Evolutionary conservation across 768 basidiomycete genomes (phyloP).

Genomic region (Rhodotorula toruloides): DNA sequence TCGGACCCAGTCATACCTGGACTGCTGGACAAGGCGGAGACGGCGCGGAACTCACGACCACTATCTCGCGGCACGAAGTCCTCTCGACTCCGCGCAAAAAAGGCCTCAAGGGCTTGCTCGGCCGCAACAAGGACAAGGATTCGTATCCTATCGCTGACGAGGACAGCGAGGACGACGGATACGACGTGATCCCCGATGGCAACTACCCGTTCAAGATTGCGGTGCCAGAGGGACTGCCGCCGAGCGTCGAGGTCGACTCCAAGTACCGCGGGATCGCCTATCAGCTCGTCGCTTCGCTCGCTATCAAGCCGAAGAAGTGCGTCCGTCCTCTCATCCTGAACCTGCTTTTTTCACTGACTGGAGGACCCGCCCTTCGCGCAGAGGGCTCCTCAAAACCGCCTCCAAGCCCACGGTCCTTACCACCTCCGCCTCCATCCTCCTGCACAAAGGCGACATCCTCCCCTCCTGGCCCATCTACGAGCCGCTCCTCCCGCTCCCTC

Average conservation of each 20-base stretch:
- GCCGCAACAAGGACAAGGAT: no score
- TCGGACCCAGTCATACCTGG: slow-evolving; percentile 79
- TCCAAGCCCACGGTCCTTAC: slow-evolving; percentile 11
- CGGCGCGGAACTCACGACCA: neutral
- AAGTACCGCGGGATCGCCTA: slow-evolving; percentile 78
- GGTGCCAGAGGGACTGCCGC: slow-evolving; percentile 86
- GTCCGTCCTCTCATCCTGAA: slow-evolving; percentile 35
- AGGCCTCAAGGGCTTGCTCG: slow-evolving; percentile 4
- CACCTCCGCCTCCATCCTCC: slow-evolving; percentile 19
- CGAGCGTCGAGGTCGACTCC: slow-evolving; percentile 67
- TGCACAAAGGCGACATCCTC: slow-evolving; percentile 33
- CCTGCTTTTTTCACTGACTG: neutral
- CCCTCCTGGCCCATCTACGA: slow-evolving; percentile 18
- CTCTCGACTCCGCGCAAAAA: slow-evolving; percentile 1
- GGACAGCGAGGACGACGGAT: slow-evolving; percentile 26
- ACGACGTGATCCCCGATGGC: slow-evolving; percentile 47
- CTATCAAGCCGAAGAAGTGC: slow-evolving; percentile 77
- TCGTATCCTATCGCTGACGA: neutral
- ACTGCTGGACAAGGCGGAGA: slow-evolving; percentile 64
- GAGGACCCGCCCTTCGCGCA: neutral
- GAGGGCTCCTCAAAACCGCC: slow-evolving; percentile 13
- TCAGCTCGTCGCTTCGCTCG: slow-evolving; percentile 80
- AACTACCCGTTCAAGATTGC: slow-evolving; percentile 86
- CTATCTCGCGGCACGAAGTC: neutral
- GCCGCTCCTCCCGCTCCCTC: slow-evolving; percentile 14